phyloP scores from a whole-genome alignment of 192 early-diverging fungal species.

The Gonapodya sp. region DNA sequence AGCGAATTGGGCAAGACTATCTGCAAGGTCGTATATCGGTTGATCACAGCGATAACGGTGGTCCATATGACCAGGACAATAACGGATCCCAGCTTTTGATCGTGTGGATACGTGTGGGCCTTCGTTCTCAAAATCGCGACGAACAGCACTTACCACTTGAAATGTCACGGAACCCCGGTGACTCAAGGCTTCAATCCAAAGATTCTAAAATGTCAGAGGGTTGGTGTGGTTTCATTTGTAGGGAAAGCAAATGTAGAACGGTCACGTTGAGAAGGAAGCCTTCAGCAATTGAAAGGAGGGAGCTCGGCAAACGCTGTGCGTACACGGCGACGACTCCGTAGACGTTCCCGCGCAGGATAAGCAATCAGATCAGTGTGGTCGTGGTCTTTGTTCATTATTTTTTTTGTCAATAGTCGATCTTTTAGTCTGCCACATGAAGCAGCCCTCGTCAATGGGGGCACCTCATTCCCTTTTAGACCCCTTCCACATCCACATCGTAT shows the following conservation, averaged over 20 bases:
- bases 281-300: background rate
- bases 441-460: too few relatives aligned
- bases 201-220: too few relatives aligned
- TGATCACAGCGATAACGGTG: background rate
- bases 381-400: too few relatives aligned
- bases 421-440: too few relatives aligned
- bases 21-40: background rate
- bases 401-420: too few relatives aligned
- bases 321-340: background rate
- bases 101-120: background rate
- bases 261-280: background rate
- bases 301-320: too few relatives aligned
- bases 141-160: background rate
- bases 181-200: background rate
- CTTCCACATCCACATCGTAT: too few relatives aligned
- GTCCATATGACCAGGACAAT: background rate
- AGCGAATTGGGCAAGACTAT: background rate
- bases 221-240: background rate
- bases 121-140: background rate
- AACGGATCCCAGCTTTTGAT: background rate
- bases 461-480: too few relatives aligned
- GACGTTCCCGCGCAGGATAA: background rate
- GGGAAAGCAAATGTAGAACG: too few relatives aligned
- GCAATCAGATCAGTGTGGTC: background rate
- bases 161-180: background rate